These are phyloP conservation scores for Candida railenensis DNA, from an alignment of 805 yeast genomes.

Conservation along the genomic window DNA sequence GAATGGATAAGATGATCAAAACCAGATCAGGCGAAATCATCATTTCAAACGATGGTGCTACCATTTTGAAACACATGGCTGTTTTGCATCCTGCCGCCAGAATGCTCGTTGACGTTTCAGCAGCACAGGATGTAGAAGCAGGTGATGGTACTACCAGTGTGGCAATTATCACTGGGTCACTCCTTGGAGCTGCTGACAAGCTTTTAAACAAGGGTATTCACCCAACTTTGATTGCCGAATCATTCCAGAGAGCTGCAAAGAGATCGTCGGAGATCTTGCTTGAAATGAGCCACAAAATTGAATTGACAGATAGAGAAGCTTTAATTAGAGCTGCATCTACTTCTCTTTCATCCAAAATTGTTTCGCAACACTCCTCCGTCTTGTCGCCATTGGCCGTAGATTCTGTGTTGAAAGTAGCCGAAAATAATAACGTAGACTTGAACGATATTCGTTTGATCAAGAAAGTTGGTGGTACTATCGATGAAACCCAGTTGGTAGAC, in stretches of 20 bases:
- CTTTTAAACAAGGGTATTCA: conserved; percentile 88
- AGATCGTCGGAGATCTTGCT: conserved; percentile 79
- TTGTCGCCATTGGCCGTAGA: conserved; percentile 95
- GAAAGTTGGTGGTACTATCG: conserved; percentile 97
- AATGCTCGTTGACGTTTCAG: conserved; percentile 93
- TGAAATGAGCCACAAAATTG: conserved; percentile 81
- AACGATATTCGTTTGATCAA: conserved; percentile 86
- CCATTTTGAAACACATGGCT: conserved; percentile 96
- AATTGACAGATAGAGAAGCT: conserved; percentile 77
- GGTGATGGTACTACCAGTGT: conserved; percentile 99
- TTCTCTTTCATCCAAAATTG: conserved; percentile 91
- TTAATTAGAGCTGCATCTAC: conserved; percentile 91
- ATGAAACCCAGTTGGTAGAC: conserved; percentile 87
- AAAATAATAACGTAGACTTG: conserved; percentile 71
- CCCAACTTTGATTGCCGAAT: conserved; percentile 92
- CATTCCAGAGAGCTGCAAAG: conserved; percentile 84
- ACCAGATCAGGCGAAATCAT: conserved; percentile 90
- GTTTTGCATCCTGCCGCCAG: conserved; percentile 98
- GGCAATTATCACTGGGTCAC: conserved; percentile 91
- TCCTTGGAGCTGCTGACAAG: conserved; percentile 92
- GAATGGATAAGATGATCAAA: conserved; percentile 99
- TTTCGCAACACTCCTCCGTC: conserved; percentile 82
- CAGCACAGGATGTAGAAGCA: conserved; percentile 98
- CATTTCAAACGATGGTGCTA: conserved; percentile 97
- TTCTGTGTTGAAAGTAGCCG: conserved; percentile 77